Evolutionary conservation across 176 grass and related monocot species (phyloP), one percentile per base, ranked within the genome.

Genomic region (Avena sativa): DNA sequence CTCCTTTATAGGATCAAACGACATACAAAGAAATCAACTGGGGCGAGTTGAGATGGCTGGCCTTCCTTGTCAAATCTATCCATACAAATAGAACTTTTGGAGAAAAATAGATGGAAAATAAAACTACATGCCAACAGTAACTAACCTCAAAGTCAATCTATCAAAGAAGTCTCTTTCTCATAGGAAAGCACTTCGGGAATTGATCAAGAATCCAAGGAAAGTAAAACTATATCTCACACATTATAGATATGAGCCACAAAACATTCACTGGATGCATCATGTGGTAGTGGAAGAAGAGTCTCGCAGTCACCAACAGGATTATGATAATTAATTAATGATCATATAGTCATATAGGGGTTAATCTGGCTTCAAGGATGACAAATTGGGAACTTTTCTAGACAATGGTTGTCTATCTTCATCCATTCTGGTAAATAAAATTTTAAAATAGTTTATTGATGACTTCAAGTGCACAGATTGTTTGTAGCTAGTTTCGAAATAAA

Each of bases 271-370:
- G 91, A 89, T 98, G 91, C 88, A 93, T 90, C 64, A 95, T 50
- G 85, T 93, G 95, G 77, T 98, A 98, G 62, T 95, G 95, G 83
- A 98, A 98, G 86, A 98, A 98, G 95, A 98, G 93, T 21, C 95
- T 86, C 74, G 93, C 76, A 79, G 95, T 93, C 70, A 98, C 93
- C 76, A 98, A 71, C 73, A 93, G 95, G 55, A 98, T 86, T 57
- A 98, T 69, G 28, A 98, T 98, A 66, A 98, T 93, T 50, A 23
- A 23, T 23, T 23, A 23, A 23, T 23, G 23, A 23, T 23, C 23
- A 23, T 23, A 23, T 23, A 23, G 89, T 71, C 19, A 93, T 91
- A 51, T 98, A 98, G 52, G 95, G 83, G 62, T 90, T 95, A 30
- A 98, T 86, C 83, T 92, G 86, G 79, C 91, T 98, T 30, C 93